Conservation (phyloP, 73 alveolate species). For the Durusdinium trenchii region DNA sequence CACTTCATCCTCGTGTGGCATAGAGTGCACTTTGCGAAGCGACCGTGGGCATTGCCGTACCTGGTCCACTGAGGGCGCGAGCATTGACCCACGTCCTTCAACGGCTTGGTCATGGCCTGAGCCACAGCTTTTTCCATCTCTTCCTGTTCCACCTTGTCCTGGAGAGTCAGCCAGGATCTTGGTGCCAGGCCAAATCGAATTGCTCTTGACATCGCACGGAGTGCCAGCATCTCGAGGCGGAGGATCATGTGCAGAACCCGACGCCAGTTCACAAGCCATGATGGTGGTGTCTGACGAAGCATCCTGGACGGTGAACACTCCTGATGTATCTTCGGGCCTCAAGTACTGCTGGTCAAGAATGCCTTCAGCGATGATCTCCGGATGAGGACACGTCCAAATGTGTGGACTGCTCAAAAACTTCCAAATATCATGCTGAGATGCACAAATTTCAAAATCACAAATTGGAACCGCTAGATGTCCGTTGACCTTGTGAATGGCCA, state of each 20-base stretch:
- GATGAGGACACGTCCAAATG: background rate
- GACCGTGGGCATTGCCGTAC: slow-evolving; percentile 29
- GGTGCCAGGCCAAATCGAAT: background rate
- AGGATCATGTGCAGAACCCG: background rate
- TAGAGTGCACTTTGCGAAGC: background rate
- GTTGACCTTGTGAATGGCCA: background rate
- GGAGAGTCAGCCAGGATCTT: background rate
- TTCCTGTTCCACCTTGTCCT: background rate
- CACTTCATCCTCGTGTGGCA: background rate
- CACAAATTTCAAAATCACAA: background rate
- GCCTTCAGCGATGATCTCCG: background rate
- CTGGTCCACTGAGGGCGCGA: background rate
- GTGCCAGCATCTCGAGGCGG: background rate
- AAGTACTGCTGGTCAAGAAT: background rate
- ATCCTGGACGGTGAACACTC: background rate
- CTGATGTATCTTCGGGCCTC: background rate
- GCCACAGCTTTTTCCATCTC: background rate
- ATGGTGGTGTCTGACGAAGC: background rate
- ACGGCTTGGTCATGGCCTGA: background rate
- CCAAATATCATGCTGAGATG: background rate
- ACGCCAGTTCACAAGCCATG: background rate
- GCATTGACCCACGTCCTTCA: background rate
- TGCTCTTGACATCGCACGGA: background rate
- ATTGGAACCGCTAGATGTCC: background rate
- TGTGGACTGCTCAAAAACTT: background rate